Evolutionary conservation across 1,284 basidiomycete genomes (phyloP).

Genomic region (Trichosporon asahii): DNA sequence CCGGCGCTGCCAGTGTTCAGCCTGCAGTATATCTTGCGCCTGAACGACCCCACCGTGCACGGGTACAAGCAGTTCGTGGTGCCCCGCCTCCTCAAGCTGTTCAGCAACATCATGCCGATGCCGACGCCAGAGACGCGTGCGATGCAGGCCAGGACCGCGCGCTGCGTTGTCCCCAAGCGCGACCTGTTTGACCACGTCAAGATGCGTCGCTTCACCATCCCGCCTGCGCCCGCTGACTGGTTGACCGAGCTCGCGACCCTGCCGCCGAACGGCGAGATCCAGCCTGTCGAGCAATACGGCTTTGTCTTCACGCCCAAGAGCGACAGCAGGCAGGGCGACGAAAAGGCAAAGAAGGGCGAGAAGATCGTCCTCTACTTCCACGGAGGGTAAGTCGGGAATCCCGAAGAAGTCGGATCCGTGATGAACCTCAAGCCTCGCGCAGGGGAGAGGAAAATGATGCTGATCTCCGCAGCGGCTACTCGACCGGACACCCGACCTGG

Average conservation of each 20-base stretch:
- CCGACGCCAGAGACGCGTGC: slow-evolving; percentile 1
- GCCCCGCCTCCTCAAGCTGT: background rate
- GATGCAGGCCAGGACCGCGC: background rate
- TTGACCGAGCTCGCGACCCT: background rate
- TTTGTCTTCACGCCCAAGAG: background rate
- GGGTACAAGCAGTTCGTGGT: slow-evolving; percentile 1
- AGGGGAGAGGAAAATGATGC: background rate
- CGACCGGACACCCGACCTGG: slow-evolving; percentile 23
- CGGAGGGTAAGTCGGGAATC: slow-evolving; percentile 15
- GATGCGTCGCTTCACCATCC: background rate
- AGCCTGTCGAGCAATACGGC: background rate
- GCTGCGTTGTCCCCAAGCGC: background rate
- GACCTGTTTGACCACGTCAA: background rate
- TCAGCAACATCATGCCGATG: slow-evolving; percentile 2
- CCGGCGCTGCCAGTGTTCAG: background rate
- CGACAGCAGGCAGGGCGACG: background rate
- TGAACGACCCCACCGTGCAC: background rate
- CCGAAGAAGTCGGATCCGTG: background rate
- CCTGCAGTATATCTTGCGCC: background rate
- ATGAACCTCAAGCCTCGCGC: no score
- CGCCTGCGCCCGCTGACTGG: background rate
- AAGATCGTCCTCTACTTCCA: slow-evolving; percentile 34
- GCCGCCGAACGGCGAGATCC: background rate
- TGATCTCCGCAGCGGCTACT: slow-evolving; percentile 23
- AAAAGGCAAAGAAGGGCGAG: slow-evolving; percentile 24